These are phyloP conservation scores for Naganishia liquefaciens DNA, from an alignment of 1,284 basidiomycete species.

Conservation along the genomic window DNA sequence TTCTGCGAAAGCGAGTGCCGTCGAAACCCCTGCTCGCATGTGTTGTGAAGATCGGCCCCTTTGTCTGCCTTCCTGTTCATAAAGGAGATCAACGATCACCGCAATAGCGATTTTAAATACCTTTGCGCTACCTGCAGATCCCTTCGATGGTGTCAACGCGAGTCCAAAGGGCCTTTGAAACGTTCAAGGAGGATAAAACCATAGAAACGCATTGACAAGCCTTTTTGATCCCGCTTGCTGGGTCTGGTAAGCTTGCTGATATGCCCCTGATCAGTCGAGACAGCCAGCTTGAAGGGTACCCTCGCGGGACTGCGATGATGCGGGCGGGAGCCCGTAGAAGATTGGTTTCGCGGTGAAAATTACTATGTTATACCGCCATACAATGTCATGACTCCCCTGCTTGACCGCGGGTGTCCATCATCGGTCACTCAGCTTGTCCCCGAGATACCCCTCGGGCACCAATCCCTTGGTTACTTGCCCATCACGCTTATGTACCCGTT, in stretches of 20 bases:
- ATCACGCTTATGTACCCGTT: conserved; percentile 26
- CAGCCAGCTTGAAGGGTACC: too few species aligned
- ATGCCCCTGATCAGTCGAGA: too few species aligned
- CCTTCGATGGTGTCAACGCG: neutral
- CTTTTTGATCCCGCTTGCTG: neutral
- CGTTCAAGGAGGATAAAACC: neutral
- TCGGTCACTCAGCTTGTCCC: conserved; percentile 37
- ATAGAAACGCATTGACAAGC: too few species aligned
- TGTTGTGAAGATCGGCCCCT: too few species aligned
- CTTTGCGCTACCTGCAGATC: neutral
- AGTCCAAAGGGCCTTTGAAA: neutral
- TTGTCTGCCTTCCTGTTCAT: too few species aligned
- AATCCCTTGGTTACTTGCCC: conserved; percentile 41
- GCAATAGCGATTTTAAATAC: too few species aligned
- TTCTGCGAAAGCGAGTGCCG: too few species aligned
- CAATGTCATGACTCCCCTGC: neutral
- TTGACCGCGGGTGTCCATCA: neutral
- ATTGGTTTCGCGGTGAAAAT: neutral
- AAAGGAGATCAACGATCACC: too few species aligned
- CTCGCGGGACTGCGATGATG: too few species aligned
- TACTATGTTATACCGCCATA: conserved; percentile 3
- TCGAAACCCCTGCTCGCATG: too few species aligned
- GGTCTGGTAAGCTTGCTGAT: too few species aligned
- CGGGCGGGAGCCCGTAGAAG: neutral
- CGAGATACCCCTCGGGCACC: conserved; percentile 51